phyloP scores from a whole-genome alignment of 73 alveolate genomes.

The Uronychia binucleata region DNA sequence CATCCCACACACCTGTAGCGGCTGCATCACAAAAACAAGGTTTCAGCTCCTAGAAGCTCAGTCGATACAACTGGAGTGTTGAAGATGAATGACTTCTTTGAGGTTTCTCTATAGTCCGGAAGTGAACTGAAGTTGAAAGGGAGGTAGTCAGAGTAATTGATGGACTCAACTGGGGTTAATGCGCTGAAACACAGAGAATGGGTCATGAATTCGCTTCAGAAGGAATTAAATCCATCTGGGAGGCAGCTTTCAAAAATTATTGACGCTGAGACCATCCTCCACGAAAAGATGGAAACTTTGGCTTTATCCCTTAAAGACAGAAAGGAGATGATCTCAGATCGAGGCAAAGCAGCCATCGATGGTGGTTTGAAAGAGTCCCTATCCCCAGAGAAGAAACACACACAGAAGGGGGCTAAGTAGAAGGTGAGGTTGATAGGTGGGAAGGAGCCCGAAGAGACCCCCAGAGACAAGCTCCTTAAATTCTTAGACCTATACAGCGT shows the following conservation, averaged over 20 bases:
- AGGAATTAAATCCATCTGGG: not conserved
- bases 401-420: too few relatives aligned
- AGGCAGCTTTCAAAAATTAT: not conserved
- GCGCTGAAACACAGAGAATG: not conserved
- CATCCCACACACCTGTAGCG: too few relatives aligned
- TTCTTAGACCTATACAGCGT: not conserved
- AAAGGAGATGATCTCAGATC: not conserved
- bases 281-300: not conserved
- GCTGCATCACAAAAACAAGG: too few relatives aligned
- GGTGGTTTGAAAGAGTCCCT: too few relatives aligned
- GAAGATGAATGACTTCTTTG: not conserved
- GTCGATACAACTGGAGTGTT: not conserved
- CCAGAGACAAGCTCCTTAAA: not conserved
- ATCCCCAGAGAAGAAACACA: too few relatives aligned
- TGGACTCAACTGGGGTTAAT: not conserved
- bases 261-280: not conserved
- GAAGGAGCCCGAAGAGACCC: not conserved
- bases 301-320: not conserved
- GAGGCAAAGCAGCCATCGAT: not conserved
- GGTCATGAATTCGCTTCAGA: not conserved
- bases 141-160: not conserved
- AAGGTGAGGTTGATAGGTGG: not conserved
- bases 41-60: not conserved
- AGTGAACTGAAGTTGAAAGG: not conserved
- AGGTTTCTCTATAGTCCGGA: not conserved